Percentiles rank a stretch among this genome's conserved stretches.
These are phyloP conservation scores for Hirschfeldia incana DNA, from an alignment of 345 rosid genomes.

Conservation along the genomic window DNA sequence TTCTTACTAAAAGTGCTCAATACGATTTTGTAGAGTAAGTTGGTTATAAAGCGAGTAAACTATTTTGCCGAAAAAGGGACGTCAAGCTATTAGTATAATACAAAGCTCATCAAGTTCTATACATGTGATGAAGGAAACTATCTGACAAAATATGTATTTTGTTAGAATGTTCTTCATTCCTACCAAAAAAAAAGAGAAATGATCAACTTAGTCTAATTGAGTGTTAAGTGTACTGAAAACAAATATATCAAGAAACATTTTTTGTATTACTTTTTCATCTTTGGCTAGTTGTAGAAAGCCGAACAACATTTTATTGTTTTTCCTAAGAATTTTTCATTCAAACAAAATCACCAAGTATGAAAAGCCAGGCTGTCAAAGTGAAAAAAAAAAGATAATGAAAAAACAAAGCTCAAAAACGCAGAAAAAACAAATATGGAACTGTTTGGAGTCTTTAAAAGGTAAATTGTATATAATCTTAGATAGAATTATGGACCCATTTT, in stretches of 20 bases:
- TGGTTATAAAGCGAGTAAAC: slow-evolving; percentile 14
- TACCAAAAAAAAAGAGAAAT: not conserved
- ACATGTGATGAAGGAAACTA: slow-evolving; percentile 24
- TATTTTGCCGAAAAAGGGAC: slow-evolving; percentile 23
- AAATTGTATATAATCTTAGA: not conserved
- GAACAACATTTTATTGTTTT: not conserved
- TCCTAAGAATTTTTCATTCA: not conserved
- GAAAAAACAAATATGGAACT: not conserved
- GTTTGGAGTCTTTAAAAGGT: not conserved
- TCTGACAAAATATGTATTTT: slow-evolving; percentile 19
- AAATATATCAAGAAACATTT: not conserved
- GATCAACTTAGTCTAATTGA: not conserved
- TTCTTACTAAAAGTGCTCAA: not conserved
- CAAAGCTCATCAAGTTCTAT: not conserved
- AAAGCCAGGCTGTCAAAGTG: not conserved
- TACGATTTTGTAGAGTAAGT: not conserved
- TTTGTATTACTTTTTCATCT: not conserved
- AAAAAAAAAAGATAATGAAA: not conserved
- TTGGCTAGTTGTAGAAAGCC: not conserved
- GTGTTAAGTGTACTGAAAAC: not conserved
- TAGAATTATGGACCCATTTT: not conserved
- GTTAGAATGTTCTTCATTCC: slow-evolving; percentile 10
- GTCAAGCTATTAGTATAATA: slow-evolving; percentile 4
- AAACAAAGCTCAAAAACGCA: not conserved
- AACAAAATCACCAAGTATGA: not conserved